A percentile compares a stretch with the other conserved stretches of the same genome.
phyloP scores from a whole-genome alignment of 148 eudicot species.

The Vaccinium darrowii region DNA sequence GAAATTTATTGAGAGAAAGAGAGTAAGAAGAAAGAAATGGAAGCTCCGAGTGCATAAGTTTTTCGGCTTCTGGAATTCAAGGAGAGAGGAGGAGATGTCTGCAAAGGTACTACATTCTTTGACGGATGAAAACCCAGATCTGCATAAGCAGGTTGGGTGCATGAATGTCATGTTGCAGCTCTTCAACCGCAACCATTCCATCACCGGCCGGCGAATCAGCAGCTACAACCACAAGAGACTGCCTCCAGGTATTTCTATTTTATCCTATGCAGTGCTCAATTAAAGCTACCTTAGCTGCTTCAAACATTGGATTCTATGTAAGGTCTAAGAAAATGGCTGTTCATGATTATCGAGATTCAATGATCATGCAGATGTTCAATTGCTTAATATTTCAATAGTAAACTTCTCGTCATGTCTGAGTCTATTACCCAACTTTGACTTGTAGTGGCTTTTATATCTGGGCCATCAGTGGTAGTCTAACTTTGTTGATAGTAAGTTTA shows the following conservation, averaged over 20 bases:
- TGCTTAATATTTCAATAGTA: neutral
- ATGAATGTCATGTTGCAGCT: constrained; percentile 78
- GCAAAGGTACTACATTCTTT: constrained; percentile 54
- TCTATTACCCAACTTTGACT: neutral
- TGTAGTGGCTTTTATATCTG: neutral
- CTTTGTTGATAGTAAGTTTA: neutral
- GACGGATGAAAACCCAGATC: constrained; percentile 56
- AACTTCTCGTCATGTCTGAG: neutral
- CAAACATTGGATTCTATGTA: neutral
- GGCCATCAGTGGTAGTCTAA: no score
- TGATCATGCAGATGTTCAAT: neutral
- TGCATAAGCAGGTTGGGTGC: constrained; percentile 79
- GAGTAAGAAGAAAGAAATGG: neutral
- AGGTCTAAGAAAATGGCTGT: neutral
- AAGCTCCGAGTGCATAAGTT: neutral
- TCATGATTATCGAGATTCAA: neutral
- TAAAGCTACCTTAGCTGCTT: neutral
- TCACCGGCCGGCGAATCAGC: constrained; percentile 32
- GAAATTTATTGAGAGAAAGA: neutral
- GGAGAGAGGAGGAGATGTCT: constrained; percentile 42
- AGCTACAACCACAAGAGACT: constrained; percentile 44
- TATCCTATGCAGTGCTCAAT: neutral
- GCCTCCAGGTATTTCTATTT: constrained; percentile 45
- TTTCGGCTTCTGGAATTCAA: neutral
- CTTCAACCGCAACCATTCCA: constrained; percentile 54